Conservation (phyloP, 345 rosid genomes). For the Syzygium oleosum region DNA sequence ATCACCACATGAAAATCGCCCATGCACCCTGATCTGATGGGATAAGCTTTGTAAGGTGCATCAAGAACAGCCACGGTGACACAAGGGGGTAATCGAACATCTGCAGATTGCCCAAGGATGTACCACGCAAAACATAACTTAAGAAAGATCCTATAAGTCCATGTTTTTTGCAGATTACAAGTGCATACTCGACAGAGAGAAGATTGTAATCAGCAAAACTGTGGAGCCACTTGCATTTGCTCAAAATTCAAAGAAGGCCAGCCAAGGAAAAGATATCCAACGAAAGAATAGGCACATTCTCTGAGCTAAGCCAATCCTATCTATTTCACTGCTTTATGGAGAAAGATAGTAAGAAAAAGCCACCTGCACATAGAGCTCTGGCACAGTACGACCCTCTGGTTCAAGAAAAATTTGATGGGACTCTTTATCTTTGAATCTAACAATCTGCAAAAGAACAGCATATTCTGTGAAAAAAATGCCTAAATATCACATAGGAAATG, state of each 20-base stretch:
- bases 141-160: neutral
- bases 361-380: constrained; percentile 97
- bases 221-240: neutral
- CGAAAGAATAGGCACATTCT: neutral
- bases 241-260: neutral
- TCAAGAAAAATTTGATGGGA: constrained; percentile 99
- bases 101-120: neutral
- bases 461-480: neutral
- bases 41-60: neutral
- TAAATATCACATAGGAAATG: neutral
- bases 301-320: neutral
- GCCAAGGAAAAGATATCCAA: neutral
- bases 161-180: neutral
- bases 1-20: neutral
- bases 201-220: neutral
- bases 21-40: neutral
- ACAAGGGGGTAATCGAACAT: neutral
- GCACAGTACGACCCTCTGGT: constrained; percentile 95
- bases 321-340: neutral
- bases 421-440: constrained; percentile 92
- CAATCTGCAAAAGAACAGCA: constrained; percentile 34
- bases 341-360: neutral
- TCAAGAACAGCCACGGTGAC: neutral
- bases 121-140: neutral
- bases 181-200: neutral